Base-by-base conservation (phyloP, 2,329 filamentous ascomycete genomes). In the Clonostachys sp. region DNA sequence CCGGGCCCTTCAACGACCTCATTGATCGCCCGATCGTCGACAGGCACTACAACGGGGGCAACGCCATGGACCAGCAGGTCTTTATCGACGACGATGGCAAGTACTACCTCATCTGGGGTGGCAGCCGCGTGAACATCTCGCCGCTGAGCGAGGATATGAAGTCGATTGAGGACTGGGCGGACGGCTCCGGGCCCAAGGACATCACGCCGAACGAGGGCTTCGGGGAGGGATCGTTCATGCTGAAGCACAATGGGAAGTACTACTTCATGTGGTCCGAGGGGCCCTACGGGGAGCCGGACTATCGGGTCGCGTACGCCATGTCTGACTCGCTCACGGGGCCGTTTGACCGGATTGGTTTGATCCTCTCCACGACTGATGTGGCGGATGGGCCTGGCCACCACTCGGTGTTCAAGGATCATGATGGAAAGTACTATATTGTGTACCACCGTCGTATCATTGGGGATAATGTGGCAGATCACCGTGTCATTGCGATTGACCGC, bases 191-290 rank as follows among this genome's bases (percentile, higher is more conserved):
- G 34, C 13, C 40, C 17, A 48, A 24, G 16, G 49, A 50, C n/a
- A 50, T 50, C 43, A 50, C 42, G 6, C 46, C 49, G 13, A 36
- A 47, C 33, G 17, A 50, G 16, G 46, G 49, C 10, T 50, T 45
- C 45, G 39, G 18, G 24, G 49, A 50, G 35, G 49, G 46, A 13
- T 41, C 49, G 14, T 50, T 30, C 39, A 45, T 50, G 41, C 20
- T 50, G 17, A 50, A 50, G 39, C 49, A 33, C 30, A 30, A 48
- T 18, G 49, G 46, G n/a, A 45, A 40, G 7, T 50, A 50, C 46
- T 50, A 50, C 46, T 48, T 50, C 33, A 50, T 50, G 49, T 50
- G 49, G 49, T 50, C 49, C 7, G 49, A 48, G 43, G 42, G 42
- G 10, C 45, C 42, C 16, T 50, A 50, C 46, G 46, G 49, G 5